Base-by-base conservation (phyloP, 768 basidiomycete genomes). In the Crucibulum laeve region DNA sequence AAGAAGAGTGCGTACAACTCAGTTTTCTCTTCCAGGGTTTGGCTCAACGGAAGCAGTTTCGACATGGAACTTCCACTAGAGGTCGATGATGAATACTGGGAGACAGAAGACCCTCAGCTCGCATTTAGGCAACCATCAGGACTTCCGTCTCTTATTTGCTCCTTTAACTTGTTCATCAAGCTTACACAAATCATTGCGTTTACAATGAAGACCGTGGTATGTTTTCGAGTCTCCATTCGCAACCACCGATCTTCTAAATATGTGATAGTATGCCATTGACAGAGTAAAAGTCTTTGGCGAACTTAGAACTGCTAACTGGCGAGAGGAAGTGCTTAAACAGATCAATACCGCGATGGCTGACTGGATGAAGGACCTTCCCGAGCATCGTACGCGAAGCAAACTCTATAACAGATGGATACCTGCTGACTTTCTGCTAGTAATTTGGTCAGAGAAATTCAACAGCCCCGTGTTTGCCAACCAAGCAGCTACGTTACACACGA, bases 21-120 rank as follows among this genome's bases (percentile, higher is more conserved):
- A 15, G 1, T 28, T 37, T 36, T 25, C 40, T 45, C 40, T 42
- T 10, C 15, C 23, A 17, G 14, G 23, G 22, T 19, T 32, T 50
- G 35, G 26, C 15, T 26, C 15, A 21, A 33, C 41, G 30, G n/a
- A 24, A n/a, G 13, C 50, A 92, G 90, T 58, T 90, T 89, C 56
- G 91, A 94, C 57, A 67, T 85, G 21, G 90, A 90, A 36, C 65
- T 87, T 25, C 88, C 88, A 30, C 71, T 87, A 10, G 88, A 91
- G 59, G 83, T 91, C 11, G 88, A 94, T 50, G 84, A 86, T 52
- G 79, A 83, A 48, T 90, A 80, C 56, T 93, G 88, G 89, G 75
- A 80, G 48, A 64, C 62, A 14, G 67, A 61, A 42, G 72, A 72
- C 43, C 68, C 76, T 10, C 59, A 65, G 7, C 56, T 61, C 21